phyloP scores from a whole-genome alignment of 768 basidiomycete species.

The Podaxis sp. region DNA sequence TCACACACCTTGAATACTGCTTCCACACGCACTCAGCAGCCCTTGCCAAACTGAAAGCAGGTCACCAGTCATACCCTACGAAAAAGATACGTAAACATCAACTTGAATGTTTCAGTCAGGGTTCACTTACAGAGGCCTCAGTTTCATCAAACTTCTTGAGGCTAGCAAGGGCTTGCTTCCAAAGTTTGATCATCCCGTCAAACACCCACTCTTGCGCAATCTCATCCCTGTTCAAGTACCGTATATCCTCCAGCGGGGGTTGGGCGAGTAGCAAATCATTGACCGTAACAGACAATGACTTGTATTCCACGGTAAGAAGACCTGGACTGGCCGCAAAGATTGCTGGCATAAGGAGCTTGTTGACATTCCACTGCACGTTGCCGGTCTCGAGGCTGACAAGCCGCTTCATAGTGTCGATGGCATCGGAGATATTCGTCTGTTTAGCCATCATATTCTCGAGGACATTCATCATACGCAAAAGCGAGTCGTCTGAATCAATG shows the following conservation, averaged over 20 bases:
- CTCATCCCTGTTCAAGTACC: constrained; percentile 57
- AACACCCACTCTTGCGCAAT: constrained; percentile 52
- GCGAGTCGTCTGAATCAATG: constrained; percentile 32
- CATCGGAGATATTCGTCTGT: constrained; percentile 48
- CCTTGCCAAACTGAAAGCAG: constrained; percentile 57
- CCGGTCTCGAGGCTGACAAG: constrained; percentile 31
- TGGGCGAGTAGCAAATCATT: constrained; percentile 32
- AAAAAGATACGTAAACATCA: background rate
- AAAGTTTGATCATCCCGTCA: constrained; percentile 48
- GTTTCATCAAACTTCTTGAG: constrained; percentile 45
- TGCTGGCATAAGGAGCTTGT: constrained; percentile 22
- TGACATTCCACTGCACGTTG: constrained; percentile 39
- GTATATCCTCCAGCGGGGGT: constrained; percentile 53
- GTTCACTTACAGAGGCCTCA: constrained; percentile 48
- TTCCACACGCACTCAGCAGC: constrained; percentile 49
- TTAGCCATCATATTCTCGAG: constrained; percentile 57
- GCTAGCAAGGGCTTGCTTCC: constrained; percentile 44
- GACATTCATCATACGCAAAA: constrained; percentile 47
- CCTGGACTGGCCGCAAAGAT: constrained; percentile 25
- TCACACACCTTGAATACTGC: constrained; percentile 42
- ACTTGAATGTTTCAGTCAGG: constrained; percentile 2
- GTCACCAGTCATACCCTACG: constrained; percentile 33
- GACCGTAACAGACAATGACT: constrained; percentile 10
- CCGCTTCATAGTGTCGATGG: constrained; percentile 48
- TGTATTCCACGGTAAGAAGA: constrained; percentile 24